Base-by-base conservation (phyloP, 768 basidiomycete species). In the Mycena maculata region DNA sequence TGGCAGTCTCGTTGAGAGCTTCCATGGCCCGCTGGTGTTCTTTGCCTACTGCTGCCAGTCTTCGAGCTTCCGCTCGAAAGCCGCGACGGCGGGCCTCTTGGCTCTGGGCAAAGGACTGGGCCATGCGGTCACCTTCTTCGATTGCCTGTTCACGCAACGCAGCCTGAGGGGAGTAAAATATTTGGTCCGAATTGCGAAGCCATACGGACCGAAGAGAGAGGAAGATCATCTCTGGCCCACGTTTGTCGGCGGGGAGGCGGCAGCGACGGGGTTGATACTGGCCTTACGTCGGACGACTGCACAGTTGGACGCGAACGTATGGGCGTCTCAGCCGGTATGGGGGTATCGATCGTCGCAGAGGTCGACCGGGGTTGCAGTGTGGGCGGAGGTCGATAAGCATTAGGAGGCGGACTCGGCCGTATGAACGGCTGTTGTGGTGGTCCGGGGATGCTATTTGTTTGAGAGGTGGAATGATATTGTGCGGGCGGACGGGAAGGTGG, bases 161-260 rank as follows among this genome's bases (percentile, higher is more conserved):
- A 18, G 18, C 41, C 64, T 59, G n/a, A 38, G 12, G 6, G 18
- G 49, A 58, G 39, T 65, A 22, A 58, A 45, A 1, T 55, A 42
- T 38, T 18, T 11, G 41, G 50, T 11, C 15, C 55, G 57, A 25
- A 28, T n/a, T 47, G 18, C 20, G 31, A 31, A 30, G 18, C 18
- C 30, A 27, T 41, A 60, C 64, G 39, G 30, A 66, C 64, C 53
- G 57, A 22, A 44, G 49, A 59, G 23, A 36, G 48, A 0, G 48
- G 39, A 22, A 27, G 20, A 23, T 52, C 38, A 22, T 48, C 54
- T n/a, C 10, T 23, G 4, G 38, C 22, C 49, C 48, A 42, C 4
- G 59, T 60, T 9, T 41, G 22, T 25, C 36, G 33, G 22, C 57
- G 57, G 44, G 36, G 47, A 41, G 57, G 16, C 28, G 44, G 56